Conservation (phyloP, 1,139 yeast genomes). For the Scheffersomyces parashehatae region DNA sequence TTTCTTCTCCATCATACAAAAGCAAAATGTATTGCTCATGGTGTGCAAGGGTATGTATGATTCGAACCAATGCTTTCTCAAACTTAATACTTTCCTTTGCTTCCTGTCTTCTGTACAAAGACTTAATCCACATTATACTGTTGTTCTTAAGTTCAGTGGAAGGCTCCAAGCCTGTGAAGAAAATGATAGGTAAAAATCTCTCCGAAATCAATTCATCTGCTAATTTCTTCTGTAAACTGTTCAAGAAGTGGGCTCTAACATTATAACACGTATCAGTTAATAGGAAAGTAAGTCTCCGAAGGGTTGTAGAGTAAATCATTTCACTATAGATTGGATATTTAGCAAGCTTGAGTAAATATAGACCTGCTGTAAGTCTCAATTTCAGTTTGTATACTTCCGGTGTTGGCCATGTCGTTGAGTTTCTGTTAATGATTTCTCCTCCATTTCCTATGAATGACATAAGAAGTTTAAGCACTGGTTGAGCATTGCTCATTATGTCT, state of each 20-base stretch:
- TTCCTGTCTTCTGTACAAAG: conserved; percentile 51
- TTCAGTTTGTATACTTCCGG: conserved; percentile 62
- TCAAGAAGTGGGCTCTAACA: conserved; percentile 58
- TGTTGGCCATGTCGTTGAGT: conserved; percentile 53
- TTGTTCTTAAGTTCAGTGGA: conserved; percentile 47
- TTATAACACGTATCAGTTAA: conserved; percentile 65
- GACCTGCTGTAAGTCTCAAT: conserved; percentile 70
- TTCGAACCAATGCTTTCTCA: conserved; percentile 66
- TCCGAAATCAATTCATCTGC: conserved; percentile 59
- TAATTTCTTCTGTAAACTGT: conserved; percentile 52
- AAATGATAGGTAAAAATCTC: conserved; percentile 64
- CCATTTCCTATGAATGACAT: conserved; percentile 70
- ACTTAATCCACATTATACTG: conserved; percentile 71
- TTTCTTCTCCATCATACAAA: conserved; percentile 20
- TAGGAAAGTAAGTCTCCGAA: conserved; percentile 56
- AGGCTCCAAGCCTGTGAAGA: conserved; percentile 79
- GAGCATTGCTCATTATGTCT: conserved; percentile 40
- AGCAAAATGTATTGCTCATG: conserved; percentile 65
- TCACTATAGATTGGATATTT: conserved; percentile 53
- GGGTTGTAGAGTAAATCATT: conserved; percentile 51
- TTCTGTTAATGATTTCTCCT: conserved; percentile 72
- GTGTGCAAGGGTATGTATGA: conserved; percentile 73
- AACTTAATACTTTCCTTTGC: conserved; percentile 45
- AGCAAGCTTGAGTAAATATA: conserved; percentile 64
- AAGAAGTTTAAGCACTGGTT: conserved; percentile 67